Conservation (phyloP, 1,284 basidiomycete species). For the Cryptococcus sp. region DNA sequence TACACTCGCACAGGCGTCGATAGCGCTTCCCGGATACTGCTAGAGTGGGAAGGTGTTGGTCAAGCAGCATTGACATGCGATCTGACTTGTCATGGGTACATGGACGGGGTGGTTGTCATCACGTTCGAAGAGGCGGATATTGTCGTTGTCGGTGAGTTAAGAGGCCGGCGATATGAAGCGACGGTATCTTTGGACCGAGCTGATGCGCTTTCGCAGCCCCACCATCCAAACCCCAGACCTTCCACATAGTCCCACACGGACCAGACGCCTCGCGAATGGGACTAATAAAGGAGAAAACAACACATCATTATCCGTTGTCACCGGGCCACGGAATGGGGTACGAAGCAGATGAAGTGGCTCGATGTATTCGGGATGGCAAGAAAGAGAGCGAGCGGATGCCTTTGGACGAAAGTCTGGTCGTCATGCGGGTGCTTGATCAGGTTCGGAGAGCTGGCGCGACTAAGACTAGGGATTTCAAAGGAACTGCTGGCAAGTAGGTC, state of each 20-base stretch:
- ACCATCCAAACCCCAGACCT: constrained; percentile 21
- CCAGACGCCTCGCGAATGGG: constrained; percentile 5
- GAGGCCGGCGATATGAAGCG: too few species aligned
- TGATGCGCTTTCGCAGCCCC: constrained; percentile 3
- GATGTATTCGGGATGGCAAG: constrained; percentile 70
- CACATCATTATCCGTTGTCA: constrained; percentile 10
- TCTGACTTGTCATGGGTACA: constrained; percentile 8
- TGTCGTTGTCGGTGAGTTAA: constrained; percentile 13
- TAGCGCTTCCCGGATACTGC: constrained; percentile 66
- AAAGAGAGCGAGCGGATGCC: constrained; percentile 67
- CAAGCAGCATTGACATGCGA: constrained; percentile 15
- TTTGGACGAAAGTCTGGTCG: constrained; percentile 68
- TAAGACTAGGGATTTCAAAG: constrained; percentile 1
- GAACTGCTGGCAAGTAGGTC: constrained; percentile 4
- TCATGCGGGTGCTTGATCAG: constrained; percentile 33
- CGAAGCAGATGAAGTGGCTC: constrained; percentile 63
- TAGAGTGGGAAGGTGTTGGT: constrained; percentile 60
- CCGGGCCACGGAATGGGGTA: constrained; percentile 19
- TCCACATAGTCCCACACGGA: constrained; percentile 19
- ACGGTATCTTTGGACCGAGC: too few species aligned
- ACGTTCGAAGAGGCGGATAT: constrained; percentile 27
- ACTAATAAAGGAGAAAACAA: constrained; percentile 9
- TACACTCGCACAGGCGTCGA: constrained; percentile 76
- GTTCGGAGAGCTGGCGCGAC: constrained; percentile 9
- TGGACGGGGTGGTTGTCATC: constrained; percentile 15